phyloP scores from a whole-genome alignment of 768 basidiomycete species.

The Xerocomus brunneocitrinus region DNA sequence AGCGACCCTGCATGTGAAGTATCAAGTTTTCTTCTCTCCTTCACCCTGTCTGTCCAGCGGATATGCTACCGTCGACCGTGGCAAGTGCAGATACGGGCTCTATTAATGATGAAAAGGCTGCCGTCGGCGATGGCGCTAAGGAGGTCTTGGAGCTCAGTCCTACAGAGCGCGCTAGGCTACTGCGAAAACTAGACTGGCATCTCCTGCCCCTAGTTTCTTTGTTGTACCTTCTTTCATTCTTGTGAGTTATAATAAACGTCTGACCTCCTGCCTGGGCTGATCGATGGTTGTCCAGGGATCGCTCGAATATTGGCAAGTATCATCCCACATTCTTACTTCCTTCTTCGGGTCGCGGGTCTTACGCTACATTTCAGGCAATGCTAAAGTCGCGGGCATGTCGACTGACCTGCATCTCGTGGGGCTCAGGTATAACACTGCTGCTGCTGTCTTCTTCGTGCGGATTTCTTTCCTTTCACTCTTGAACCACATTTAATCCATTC shows the following conservation, averaged over 20 bases:
- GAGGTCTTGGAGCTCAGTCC: conserved; percentile 8
- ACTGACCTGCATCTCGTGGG: conserved; percentile 33
- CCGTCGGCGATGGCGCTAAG: background rate
- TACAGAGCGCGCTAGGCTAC: conserved; percentile 23
- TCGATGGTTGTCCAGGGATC: conserved; percentile 29
- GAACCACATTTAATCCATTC: background rate
- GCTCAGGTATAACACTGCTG: conserved; percentile 34
- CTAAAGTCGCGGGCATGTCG: conserved; percentile 43
- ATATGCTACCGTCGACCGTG: conserved; percentile 16
- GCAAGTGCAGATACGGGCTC: conserved; percentile 9
- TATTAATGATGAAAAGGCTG: conserved; percentile 12
- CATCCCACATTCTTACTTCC: background rate
- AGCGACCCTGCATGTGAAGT: background rate
- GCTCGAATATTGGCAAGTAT: conserved; percentile 41
- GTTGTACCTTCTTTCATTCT: conserved; percentile 43
- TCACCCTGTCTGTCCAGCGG: background rate
- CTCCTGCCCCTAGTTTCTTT: conserved; percentile 42
- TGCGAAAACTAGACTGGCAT: conserved; percentile 44
- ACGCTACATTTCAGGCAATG: conserved; percentile 31
- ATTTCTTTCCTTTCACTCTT: background rate
- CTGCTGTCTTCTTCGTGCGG: conserved; percentile 36
- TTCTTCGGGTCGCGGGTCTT: background rate
- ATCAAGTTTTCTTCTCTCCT: background rate
- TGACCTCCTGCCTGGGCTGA: background rate
- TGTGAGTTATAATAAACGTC: conserved; percentile 30